phyloP scores from a whole-genome alignment of 768 basidiomycete species.

The Crepidotus variabilis region DNA sequence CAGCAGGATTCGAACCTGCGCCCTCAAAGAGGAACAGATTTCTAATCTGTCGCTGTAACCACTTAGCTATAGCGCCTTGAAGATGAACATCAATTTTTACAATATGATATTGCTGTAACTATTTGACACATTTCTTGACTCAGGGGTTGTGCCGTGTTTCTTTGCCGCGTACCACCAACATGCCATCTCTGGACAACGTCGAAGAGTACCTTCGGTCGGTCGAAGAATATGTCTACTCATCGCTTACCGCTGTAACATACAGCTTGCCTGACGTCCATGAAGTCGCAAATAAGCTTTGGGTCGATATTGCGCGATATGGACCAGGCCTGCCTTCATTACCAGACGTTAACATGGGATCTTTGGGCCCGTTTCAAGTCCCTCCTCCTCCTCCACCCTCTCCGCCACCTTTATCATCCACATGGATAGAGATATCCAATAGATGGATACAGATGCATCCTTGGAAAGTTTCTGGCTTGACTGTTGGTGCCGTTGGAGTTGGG shows the following conservation, averaged over 20 bases:
- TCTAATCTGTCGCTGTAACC: conserved; percentile 80
- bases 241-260: conserved; percentile 51
- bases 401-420: conserved; percentile 39
- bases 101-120: not conserved
- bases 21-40: conserved; percentile 66
- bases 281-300: conserved; percentile 65
- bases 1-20: conserved; percentile 69
- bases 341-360: conserved; percentile 52
- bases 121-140: not conserved
- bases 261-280: conserved; percentile 65
- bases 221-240: conserved; percentile 58
- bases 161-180: conserved; percentile 15
- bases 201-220: conserved; percentile 67
- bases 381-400: conserved; percentile 62
- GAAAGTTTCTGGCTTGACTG: conserved; percentile 49
- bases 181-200: conserved; percentile 55
- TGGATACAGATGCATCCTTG: conserved; percentile 62
- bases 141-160: not conserved
- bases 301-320: conserved; percentile 79
- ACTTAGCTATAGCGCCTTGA: conserved; percentile 73
- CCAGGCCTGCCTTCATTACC: conserved; percentile 57
- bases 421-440: conserved; percentile 40
- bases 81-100: not conserved
- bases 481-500: conserved; percentile 58
- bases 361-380: conserved; percentile 68